Evolutionary conservation across 1,139 yeast genomes (phyloP), one percentile per base, ranked within the genome.

Genomic region (Debaryomyces sp.): DNA sequence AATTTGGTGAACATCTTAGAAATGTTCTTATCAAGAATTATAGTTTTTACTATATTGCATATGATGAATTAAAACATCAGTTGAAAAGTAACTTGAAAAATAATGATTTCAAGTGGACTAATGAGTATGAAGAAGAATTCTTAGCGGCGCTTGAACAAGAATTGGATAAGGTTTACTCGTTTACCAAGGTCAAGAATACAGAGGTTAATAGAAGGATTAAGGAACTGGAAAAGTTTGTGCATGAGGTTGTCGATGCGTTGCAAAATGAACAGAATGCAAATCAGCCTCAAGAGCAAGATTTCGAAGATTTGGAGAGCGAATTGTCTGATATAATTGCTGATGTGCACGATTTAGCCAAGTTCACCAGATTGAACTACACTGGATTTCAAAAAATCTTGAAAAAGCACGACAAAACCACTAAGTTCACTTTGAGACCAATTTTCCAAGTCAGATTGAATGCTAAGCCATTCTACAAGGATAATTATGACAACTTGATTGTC

Each of bases 371-470:
- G 64, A 94, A 94, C 68, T 94, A 92, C 72, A 92, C 96, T 24
- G 99, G 98, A 2, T 94, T 94, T 76, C 96, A 89, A 67, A 94
- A 94, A 69, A 94, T 94, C 58, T 84, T 94, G 63, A 94, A 94
- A 71, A 94, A 94, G 70, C 99, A 94, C 67, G 99, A 94, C 71
- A 94, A 94, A 68, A 82, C 84, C 56, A 92, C 99, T 32, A 81
- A 81, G 48, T 91, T 86, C 78, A 84, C 82, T 51, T 78, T 94
- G 64, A 87, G 87, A 65, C 98, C 99, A 8, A 88, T 92, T 55
- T 92, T 94, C 73, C 95, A 90, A 54, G 97, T 89, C 22, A 81
- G 98, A 61, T 81, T 94, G 63, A 90, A 92, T 62, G 81, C 97
- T 18, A 92, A 92, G 67, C 96, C 99, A 0, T 94, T 94, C 67